These are phyloP conservation scores for Furcasterigmium furcatum DNA, from an alignment of 2,329 filamentous ascomycete genomes.

Conservation along the genomic window DNA sequence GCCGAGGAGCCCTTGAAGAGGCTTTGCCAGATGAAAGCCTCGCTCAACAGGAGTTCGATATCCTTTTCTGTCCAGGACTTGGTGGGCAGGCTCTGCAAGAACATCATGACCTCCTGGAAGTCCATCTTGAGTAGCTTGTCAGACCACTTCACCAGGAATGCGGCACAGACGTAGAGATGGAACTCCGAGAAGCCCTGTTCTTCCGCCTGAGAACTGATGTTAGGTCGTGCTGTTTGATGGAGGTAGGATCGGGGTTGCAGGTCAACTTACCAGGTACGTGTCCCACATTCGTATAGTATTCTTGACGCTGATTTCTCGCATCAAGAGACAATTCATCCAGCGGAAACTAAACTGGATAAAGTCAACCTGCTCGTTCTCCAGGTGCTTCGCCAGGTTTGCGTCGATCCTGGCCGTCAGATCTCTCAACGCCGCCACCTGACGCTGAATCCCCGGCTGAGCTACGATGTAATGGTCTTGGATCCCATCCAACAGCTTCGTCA, in stretches of 20 bases:
- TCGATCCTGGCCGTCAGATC: conserved; percentile 93
- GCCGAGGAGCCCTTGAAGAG: conserved; percentile 92
- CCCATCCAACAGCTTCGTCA: conserved; percentile 95
- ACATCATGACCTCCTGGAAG: conserved; percentile 99
- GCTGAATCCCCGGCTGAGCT: conserved; percentile 92
- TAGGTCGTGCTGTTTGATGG: too few relatives aligned
- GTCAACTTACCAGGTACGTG: conserved; percentile 81
- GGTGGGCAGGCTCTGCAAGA: conserved; percentile 90
- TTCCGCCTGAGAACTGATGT: conserved; percentile 71
- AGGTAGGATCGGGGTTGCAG: neutral
- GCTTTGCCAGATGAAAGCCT: conserved; percentile 98
- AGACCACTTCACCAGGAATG: conserved; percentile 98
- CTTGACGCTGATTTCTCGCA: conserved; percentile 94
- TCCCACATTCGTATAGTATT: conserved; percentile 99
- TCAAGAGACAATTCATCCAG: conserved; percentile 99
- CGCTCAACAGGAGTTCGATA: conserved; percentile 89
- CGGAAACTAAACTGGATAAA: conserved; percentile 99
- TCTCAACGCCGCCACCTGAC: conserved; percentile 83
- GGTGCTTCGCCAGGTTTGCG: conserved; percentile 75
- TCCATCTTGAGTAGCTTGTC: conserved; percentile 95
- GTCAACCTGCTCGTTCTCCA: conserved; percentile 88
- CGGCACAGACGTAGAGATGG: conserved; percentile 96
- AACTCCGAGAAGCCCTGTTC: conserved; percentile 98
- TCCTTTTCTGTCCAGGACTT: conserved; percentile 97
- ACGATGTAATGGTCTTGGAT: conserved; percentile 99